phyloP scores from a whole-genome alignment of 495 filamentous ascomycete species.

The Tuber indicum region DNA sequence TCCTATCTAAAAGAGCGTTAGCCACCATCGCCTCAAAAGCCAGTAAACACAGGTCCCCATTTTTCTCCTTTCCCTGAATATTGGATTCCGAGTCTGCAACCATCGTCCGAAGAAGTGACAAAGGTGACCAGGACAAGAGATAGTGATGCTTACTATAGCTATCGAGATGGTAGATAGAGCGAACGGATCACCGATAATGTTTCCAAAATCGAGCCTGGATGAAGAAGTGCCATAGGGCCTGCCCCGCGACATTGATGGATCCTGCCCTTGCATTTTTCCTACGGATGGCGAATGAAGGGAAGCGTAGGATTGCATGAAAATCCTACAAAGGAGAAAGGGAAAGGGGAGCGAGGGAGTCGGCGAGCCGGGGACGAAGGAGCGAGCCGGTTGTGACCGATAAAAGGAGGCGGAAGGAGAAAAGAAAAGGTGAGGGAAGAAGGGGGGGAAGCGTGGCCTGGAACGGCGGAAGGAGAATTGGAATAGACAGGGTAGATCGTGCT shows the following conservation, averaged over 20 bases:
- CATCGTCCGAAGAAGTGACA: conserved; percentile 3
- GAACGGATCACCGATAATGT: conserved; percentile 93
- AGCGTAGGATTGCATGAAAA: conserved; percentile 63
- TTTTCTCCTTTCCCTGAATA: not conserved
- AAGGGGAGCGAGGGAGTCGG: conserved; percentile 29
- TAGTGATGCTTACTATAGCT: conserved; percentile 60
- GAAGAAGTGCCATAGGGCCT: conserved; percentile 50
- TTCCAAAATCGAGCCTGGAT: conserved; percentile 63
- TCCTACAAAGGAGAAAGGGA: conserved; percentile 44
- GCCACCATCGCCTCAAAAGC: conserved; percentile 3
- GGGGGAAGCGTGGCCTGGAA: conserved; percentile 38
- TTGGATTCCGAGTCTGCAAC: not conserved
- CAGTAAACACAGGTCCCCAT: not conserved
- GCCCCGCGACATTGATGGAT: conserved; percentile 45
- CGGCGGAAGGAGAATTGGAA: conserved; percentile 39
- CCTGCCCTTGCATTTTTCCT: conserved; percentile 68
- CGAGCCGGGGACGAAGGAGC: conserved; percentile 37
- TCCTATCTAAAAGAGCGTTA: conserved; percentile 57
- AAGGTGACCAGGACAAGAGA: not conserved
- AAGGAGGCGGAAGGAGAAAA: conserved; percentile 14
- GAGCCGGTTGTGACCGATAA: conserved; percentile 27
- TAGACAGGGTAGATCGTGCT: conserved; percentile 29
- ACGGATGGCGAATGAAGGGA: conserved; percentile 67
- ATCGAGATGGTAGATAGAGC: conserved; percentile 91
- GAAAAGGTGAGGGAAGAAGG: conserved; percentile 24